Evolutionary conservation across 106 monocot species (phyloP), one percentile per base, ranked within the genome.

Genomic region (Posidonia australis): DNA sequence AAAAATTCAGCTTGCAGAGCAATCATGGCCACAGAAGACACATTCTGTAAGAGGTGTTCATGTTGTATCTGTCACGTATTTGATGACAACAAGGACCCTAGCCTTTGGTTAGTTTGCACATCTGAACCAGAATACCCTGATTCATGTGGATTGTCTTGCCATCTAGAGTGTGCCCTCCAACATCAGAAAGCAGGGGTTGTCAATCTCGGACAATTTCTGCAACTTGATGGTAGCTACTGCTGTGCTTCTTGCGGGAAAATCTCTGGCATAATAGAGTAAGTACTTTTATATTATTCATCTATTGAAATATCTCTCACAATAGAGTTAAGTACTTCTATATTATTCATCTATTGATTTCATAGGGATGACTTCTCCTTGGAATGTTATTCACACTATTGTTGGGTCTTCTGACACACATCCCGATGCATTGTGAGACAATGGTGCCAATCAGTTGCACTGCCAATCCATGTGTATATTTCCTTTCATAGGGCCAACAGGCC

Each of bases 1-100:
- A 77, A 82, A 68, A 94, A 94, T 77, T 80, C 78, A 17, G 94
- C 94, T 70, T 94, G 94, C 71, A 83, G 75, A 65, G 94, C 94
- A 32, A 56, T 71, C 68, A 58, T 94, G 32, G 77, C 32, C 21
- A 44, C 63, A 59, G 90, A 81, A 46, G 90, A 86, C 30, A 73
- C 76, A 11, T 94, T 90, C 51, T 94, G 94, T 62, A 94, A 87
- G 66, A 79, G 94, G 58, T 94, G 94, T 24, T 94, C 94, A 27
- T 94, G 94, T 56, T 90, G 94, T 67, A 82, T 94, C 42, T 94
- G 94, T 44, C 81, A 82, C 54, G 76, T 70, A 5, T 94, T 82
- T 65, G 94, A 94, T 78, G 94, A 94, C 67, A 94, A 94, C 78
- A 94, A 94, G 69, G 94, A 94, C 52, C 94, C 94, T 55, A 90